Evolutionary conservation across 2,329 filamentous ascomycete genomes (phyloP), one percentile per base, ranked within the genome.

Genomic region (Aciculosporium take): DNA sequence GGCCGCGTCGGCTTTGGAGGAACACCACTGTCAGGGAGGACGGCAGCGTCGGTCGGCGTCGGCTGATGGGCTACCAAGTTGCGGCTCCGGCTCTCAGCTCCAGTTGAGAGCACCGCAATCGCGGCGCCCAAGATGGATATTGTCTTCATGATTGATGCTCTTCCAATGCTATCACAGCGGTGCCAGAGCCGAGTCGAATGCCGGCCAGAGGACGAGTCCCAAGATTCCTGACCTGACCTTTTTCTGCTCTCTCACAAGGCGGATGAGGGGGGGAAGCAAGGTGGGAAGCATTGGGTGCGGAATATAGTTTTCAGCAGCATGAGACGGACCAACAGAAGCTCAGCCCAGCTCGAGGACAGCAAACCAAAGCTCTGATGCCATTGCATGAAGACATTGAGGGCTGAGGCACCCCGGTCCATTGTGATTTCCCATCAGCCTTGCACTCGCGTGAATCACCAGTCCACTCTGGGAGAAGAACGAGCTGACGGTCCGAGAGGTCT

Each of bases 1-100:
- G 61, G 60, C 25, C 53, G 33, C 7, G 68, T 72, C 23, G 69
- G 66, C 45, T 52, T 52, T 4, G 68, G 65, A 5, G 51, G 52
- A 40, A 60, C 48, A 28, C 61, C 61, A 42, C 63, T 56, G 10
- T 28, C 53, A 44, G 30, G 56, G 54, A 37, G 59, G 55, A n/a
- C 53, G 46, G 58, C 53, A 25, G 48, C 45, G 24, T 49, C 43
- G 8, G 66, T 69, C 33, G 59, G 58, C 47, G 49, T 46, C 7
- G 66, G 57, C 27, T 34, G 28, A 23, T 55, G 40, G 18, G 45
- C 34, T 15, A 31, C 37, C 33, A 53, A 25, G 25, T 49, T 41
- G 29, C 43, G 48, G 7, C 60, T 64, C 38, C 43, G 48, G 7
- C 60, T 64, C 38, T 58, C 55, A 42, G 54, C 60, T 13, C 8